A percentile compares a stretch with the other conserved stretches of the same genome.
These are phyloP conservation scores for Septoria linicola DNA, from an alignment of 2,329 filamentous ascomycete species.

Conservation along the genomic window DNA sequence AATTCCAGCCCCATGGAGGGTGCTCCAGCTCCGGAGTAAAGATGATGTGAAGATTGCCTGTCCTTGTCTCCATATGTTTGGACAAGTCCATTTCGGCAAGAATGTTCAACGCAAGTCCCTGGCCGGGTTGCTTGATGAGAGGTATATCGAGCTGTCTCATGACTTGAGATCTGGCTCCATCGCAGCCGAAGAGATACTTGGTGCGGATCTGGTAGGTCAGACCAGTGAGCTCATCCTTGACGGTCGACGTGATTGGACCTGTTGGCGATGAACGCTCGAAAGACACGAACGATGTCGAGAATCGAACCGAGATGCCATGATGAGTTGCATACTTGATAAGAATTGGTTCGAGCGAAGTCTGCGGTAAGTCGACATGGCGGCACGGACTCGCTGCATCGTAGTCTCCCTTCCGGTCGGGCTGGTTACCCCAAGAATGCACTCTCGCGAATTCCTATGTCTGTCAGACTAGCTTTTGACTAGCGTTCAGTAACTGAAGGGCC, in stretches of 20 bases:
- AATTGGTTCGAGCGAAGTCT: slow-evolving; percentile 47
- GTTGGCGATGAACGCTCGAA: slow-evolving; percentile 28
- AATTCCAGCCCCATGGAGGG: slow-evolving; percentile 53
- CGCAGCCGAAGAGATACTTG: slow-evolving; percentile 60
- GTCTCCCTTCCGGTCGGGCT: slow-evolving; percentile 42
- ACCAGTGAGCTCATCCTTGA: slow-evolving; percentile 40
- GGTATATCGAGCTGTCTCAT: slow-evolving; percentile 50
- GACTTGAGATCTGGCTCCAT: slow-evolving; percentile 52
- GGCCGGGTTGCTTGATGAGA: slow-evolving; percentile 44
- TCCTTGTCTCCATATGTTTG: slow-evolving; percentile 50
- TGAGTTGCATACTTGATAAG: slow-evolving; percentile 41
- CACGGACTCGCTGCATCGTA: slow-evolving; percentile 46
- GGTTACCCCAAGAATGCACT: slow-evolving; percentile 46
- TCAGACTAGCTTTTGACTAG: neutral
- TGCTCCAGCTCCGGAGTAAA: slow-evolving; percentile 53
- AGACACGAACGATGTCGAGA: slow-evolving; percentile 41
- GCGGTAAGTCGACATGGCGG: slow-evolving; percentile 45
- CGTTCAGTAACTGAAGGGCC: no score
- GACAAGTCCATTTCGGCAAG: slow-evolving; percentile 53
- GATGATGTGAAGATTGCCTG: slow-evolving; percentile 62
- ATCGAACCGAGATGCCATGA: slow-evolving; percentile 44
- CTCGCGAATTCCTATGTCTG: slow-evolving; percentile 41
- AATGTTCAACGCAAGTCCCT: slow-evolving; percentile 53
- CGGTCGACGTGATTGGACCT: slow-evolving; percentile 37
- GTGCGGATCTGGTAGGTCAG: slow-evolving; percentile 50